Evolutionary conservation across 192 early-diverging fungal genomes (phyloP), one percentile per base, ranked within the genome.

Genomic region (Coemansia sp.): DNA sequence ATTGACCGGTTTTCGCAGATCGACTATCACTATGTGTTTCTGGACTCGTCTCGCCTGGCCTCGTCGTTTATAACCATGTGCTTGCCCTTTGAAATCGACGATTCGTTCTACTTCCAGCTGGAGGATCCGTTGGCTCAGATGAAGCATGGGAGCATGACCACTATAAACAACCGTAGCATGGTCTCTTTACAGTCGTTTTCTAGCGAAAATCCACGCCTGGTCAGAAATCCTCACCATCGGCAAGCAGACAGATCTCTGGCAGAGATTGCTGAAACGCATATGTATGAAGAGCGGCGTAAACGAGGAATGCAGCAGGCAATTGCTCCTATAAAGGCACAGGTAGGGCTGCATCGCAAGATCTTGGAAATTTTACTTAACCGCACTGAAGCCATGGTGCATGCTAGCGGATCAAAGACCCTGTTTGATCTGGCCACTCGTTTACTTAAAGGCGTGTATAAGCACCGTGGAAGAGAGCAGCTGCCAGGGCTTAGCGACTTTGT

Each of bases 1-100:
- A 63, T 74, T 9, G 72, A 68, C 36, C 38, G 72, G 54, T 74
- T 68, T 39, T 68, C 72, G 36, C 72, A 74, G 58, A 16, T 60
- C 26, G 72, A 74, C 31, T 68, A 68, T 44, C 65, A 62, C 57
- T 47, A 28, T 12, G 68, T 74, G 14, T 74, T 74, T 15, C 43
- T 56, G 10, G 51, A 48, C 23, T 48, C 61, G 2, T 54, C 28
- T 40, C 48, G 55, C 16, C 54, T 74, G 26, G 51, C 72, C 3
- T 41, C 52, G 16, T 63, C 61, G 44, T 74, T 74, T 20, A 53
- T 56, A 37, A 68, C 60, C 23, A 74, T 74, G 72, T 74, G 72
- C 18, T 23, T 74, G 61, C 72, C 72, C 36, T 67, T 68, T 21
- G 65, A 67, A 35, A 68, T 74, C 7, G 72, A 74, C 23, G 53